Evolutionary conservation across 805 yeast genomes (phyloP), one percentile per base, ranked within the genome.

Genomic region (Metahyphopichia silvanorum): DNA sequence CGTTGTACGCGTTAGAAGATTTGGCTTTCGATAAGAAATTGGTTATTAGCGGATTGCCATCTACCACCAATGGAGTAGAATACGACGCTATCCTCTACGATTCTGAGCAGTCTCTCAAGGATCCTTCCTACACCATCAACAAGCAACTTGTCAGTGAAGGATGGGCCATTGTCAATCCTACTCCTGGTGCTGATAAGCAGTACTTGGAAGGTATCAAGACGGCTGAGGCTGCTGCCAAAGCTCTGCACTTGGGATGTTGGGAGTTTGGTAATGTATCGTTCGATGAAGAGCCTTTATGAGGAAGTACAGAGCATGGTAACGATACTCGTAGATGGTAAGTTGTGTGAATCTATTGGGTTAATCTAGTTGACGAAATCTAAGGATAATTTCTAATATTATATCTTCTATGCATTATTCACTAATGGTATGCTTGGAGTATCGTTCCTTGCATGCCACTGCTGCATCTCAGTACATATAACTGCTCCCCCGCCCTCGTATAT

Each of bases 191-290:
- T 2, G 37, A 56, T 23, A 73, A 69, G 33, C 63, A 60, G 28
- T 61, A 62, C 20, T 50, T 50, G 15, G 44, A 42, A 7, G 60
- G 53, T 6, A 53, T 79, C 33, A 35, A 61, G 30, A 55, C 49
- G 20, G 62, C 66, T 3, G 82, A 82, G 54, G 38, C 44, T 13
- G 46, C 42, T 5, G 87, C 87, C 18, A 74, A 69, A 50, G 33
- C 55, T 12, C 55, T 47, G 20, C 79, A 76, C 39, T 47, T 58
- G 14, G 88, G 88, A 4, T 79, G 85, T 51, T 82, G 89, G 89
- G 77, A 79, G 56, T 78, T 74, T 44, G 89, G 89, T 31, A 87
- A 82, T 50, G 73, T 83, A 22, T 72, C 80, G 23, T 77, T 67
- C 34, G 82, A 76, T 35, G 67, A 59, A 9, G 25, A 23, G 13